Conservation (phyloP, 805 yeast species). For the Starmera amethionina region DNA sequence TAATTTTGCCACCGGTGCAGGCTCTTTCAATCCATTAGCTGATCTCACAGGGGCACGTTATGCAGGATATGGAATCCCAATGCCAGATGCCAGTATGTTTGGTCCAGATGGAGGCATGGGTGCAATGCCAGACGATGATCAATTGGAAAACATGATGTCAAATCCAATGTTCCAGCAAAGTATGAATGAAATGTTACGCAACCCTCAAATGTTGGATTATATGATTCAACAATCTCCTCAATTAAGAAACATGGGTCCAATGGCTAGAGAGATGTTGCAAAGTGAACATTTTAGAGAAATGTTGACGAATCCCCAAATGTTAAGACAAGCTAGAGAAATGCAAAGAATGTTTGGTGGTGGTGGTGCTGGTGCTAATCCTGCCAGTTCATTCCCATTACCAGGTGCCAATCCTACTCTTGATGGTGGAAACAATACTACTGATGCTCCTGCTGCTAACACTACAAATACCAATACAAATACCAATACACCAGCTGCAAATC, state of each 20-base stretch:
- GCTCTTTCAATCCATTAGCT: constrained; percentile 82
- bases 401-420: constrained; percentile 10
- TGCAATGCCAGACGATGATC: constrained; percentile 68
- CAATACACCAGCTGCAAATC: constrained; percentile 29
- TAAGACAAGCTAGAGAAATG: constrained; percentile 76
- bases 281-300: constrained; percentile 74
- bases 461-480: constrained; percentile 11
- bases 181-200: constrained; percentile 71
- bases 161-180: constrained; percentile 75
- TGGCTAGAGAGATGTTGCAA: constrained; percentile 76
- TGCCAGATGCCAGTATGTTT: constrained; percentile 82
- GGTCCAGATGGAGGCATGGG: constrained; percentile 91
- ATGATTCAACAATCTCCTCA: constrained; percentile 79
- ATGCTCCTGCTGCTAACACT: constrained; percentile 13
- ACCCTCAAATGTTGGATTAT: constrained; percentile 82
- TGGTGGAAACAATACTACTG: constrained; percentile 7
- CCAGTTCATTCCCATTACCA: constrained; percentile 22
- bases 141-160: constrained; percentile 64
- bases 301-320: constrained; percentile 74
- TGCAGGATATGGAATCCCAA: constrained; percentile 76
- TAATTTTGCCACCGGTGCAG: constrained; percentile 79
- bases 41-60: constrained; percentile 92
- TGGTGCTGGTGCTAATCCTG: constrained; percentile 16
- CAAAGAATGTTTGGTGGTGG: constrained; percentile 40
- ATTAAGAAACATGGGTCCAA: constrained; percentile 80